phyloP scores from a whole-genome alignment of 169 alveolate genomes.

The Neospora caninum region DNA sequence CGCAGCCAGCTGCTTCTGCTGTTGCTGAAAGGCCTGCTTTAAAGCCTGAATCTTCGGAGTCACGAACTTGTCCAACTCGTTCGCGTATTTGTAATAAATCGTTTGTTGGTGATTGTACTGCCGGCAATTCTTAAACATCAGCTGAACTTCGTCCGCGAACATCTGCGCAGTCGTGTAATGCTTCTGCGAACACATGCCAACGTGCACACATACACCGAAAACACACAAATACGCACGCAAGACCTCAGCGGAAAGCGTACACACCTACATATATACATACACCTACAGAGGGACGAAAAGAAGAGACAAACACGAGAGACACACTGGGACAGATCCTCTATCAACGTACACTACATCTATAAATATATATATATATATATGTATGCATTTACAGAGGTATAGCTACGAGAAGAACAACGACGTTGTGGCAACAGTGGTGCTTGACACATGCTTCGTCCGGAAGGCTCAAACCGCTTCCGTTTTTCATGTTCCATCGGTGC shows the following conservation, averaged over 20 bases:
- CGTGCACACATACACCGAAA: no score
- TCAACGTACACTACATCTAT: no score
- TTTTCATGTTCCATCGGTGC: no score
- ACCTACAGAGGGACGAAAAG: constrained; percentile 63
- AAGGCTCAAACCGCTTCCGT: no score
- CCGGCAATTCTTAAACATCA: constrained; percentile 95
- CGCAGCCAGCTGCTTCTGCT: constrained; percentile 13
- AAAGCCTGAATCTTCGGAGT: neutral
- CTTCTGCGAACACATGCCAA: neutral
- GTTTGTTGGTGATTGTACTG: constrained; percentile 93
- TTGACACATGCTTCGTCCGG: no score
- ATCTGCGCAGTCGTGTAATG: neutral
- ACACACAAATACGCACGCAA: neutral
- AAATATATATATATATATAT: no score
- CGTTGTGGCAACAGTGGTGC: no score
- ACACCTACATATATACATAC: constrained; percentile 50
- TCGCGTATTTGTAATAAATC: constrained; percentile 94
- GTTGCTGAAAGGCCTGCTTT: constrained; percentile 15
- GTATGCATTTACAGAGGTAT: no score
- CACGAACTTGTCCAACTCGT: constrained; percentile 76
- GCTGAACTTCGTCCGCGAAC: constrained; percentile 92
- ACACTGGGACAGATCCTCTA: no score
- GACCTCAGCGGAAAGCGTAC: neutral
- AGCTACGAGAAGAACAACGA: no score
- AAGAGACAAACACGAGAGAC: no score